phyloP scores from a whole-genome alignment of 164 flowering plant species.

The Vitis rotundifolia region DNA sequence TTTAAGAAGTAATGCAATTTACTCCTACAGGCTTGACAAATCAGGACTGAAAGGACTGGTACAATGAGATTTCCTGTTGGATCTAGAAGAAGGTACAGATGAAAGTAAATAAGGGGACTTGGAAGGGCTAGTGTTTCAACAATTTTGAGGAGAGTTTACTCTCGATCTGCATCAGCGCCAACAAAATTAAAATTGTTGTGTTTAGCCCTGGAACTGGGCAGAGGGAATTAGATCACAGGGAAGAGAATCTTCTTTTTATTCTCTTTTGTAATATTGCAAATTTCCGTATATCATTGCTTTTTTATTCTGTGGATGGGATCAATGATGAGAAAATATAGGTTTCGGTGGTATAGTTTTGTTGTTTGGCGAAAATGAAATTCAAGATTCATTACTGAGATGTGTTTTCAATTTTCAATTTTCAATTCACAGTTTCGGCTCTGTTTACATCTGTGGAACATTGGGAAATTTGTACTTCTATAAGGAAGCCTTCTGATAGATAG shows the following conservation, averaged over 20 bases:
- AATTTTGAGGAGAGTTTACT: not conserved
- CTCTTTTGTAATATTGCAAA: conserved; percentile 13
- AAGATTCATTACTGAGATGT: not conserved
- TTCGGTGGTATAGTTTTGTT: not conserved
- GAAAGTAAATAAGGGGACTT: conserved; percentile 8
- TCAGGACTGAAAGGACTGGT: not conserved
- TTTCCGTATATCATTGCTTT: not conserved
- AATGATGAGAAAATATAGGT: conserved; percentile 11
- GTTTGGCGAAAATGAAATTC: not conserved
- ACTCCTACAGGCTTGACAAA: conserved; percentile 27
- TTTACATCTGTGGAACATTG: no score
- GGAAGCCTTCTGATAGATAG: no score
- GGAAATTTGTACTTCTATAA: no score
- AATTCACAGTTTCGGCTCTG: no score
- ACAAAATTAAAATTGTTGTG: not conserved
- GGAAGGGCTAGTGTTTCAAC: conserved; percentile 10
- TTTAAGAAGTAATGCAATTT: not conserved
- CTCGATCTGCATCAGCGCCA: not conserved
- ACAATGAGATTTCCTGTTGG: conserved; percentile 6
- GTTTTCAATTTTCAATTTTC: no score
- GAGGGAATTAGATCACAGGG: not conserved
- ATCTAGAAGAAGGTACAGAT: conserved; percentile 12
- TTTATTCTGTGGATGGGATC: not conserved
- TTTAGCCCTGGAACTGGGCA: conserved; percentile 2
- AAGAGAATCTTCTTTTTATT: not conserved